phyloP scores from a whole-genome alignment of 2,329 filamentous ascomycete species.

The Pezicula radicicola region DNA sequence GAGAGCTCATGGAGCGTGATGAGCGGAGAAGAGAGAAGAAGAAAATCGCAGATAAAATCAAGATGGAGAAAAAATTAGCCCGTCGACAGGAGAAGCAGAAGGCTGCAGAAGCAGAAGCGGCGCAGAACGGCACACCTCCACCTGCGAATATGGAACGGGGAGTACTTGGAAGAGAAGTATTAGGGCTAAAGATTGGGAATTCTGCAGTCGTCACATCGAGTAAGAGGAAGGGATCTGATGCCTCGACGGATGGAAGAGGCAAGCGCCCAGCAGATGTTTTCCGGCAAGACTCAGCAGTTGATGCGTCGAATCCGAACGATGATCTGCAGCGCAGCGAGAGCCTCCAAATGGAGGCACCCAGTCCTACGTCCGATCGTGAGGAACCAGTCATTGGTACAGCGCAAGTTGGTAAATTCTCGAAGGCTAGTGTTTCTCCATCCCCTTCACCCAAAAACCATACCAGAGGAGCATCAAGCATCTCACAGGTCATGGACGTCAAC shows the following conservation, averaged over 20 bases:
- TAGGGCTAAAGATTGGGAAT: constrained; percentile 53
- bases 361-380: constrained; percentile 24
- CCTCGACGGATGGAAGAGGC: constrained; percentile 29
- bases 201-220: constrained; percentile 56
- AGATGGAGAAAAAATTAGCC: constrained; percentile 61
- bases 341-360: constrained; percentile 22
- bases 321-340: constrained; percentile 15
- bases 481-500: constrained; percentile 45
- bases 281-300: constrained; percentile 15
- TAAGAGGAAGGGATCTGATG: constrained; percentile 43
- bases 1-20: constrained; percentile 89
- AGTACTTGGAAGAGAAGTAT: constrained; percentile 54
- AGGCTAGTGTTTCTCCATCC: constrained; percentile 41
- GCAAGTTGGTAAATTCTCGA: constrained; percentile 42
- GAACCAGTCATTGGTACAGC: constrained; percentile 43
- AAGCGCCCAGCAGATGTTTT: constrained; percentile 25
- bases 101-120: constrained; percentile 53
- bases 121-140: constrained; percentile 46
- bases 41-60: constrained; percentile 64
- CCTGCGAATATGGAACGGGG: constrained; percentile 58
- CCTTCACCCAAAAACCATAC: constrained; percentile 42
- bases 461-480: constrained; percentile 46
- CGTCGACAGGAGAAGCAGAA: constrained; percentile 65
- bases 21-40: constrained; percentile 75
- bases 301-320: constrained; percentile 5